Evolutionary conservation across 345 rosid species (phyloP).

Genomic region (Kandelia obovata): DNA sequence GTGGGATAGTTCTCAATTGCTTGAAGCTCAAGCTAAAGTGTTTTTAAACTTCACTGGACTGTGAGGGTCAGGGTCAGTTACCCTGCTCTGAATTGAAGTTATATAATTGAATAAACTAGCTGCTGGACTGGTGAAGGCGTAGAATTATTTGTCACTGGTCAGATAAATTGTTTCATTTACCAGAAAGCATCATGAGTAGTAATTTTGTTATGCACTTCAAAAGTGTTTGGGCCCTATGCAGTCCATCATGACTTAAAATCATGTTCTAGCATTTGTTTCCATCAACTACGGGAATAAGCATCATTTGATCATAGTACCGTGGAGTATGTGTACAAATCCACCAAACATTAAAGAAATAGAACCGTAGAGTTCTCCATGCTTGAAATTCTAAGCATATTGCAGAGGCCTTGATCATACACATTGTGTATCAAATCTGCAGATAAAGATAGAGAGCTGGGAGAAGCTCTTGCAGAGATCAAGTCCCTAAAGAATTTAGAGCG

Average conservation of each 20-base stretch:
- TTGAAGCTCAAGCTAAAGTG: neutral
- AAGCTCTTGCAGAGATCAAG: slow-evolving; percentile 41
- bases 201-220: no score
- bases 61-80: neutral
- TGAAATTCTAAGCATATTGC: neutral
- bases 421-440: slow-evolving; percentile 23
- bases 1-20: neutral
- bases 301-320: neutral
- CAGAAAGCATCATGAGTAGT: no score
- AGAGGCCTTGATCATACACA: neutral
- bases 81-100: no score
- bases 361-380: neutral
- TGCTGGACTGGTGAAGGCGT: no score
- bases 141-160: no score
- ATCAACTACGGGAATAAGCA: neutral
- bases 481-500: slow-evolving; percentile 41
- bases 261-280: no score
- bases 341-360: neutral
- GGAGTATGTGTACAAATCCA: neutral
- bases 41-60: neutral
- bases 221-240: no score
- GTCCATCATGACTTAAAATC: no score
- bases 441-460: slow-evolving; percentile 46
- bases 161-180: no score
- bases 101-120: no score